These are phyloP conservation scores for Pseudopyricularia cyperi DNA, from an alignment of 2,329 filamentous ascomycete genomes.

Conservation along the genomic window DNA sequence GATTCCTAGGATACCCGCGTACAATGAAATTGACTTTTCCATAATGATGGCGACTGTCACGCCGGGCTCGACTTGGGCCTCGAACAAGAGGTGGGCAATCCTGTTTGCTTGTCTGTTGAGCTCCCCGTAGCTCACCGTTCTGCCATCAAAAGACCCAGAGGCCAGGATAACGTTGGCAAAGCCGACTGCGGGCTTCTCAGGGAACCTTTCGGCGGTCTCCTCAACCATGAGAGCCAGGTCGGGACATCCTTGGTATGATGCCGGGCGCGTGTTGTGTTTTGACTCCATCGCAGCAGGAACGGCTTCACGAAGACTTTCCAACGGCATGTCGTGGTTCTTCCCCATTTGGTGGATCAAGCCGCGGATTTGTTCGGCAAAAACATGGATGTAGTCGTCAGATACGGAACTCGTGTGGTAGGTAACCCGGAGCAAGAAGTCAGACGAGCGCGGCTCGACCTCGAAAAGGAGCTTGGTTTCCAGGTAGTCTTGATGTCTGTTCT, in stretches of 20 bases:
- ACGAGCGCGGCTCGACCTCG: constrained; percentile 54
- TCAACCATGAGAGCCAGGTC: constrained; percentile 44
- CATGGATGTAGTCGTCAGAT: constrained; percentile 36
- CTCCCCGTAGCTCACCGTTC: constrained; percentile 46
- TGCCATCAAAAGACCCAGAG: constrained; percentile 15
- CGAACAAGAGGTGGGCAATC: constrained; percentile 43
- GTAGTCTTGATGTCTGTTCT: constrained; percentile 52
- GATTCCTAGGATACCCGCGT: constrained; percentile 60
- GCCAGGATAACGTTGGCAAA: constrained; percentile 41
- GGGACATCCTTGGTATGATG: constrained; percentile 17
- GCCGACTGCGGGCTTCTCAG: constrained; percentile 47
- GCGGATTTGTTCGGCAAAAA: constrained; percentile 50
- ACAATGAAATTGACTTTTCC: constrained; percentile 63
- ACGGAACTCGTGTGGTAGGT: constrained; percentile 37
- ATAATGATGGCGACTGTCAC: constrained; percentile 60
- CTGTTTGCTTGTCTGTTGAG: constrained; percentile 52
- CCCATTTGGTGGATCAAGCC: constrained; percentile 11
- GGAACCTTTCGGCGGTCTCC: constrained; percentile 27
- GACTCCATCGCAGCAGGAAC: constrained; percentile 28
- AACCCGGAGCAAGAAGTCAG: constrained; percentile 26
- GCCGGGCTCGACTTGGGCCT: constrained; percentile 31
- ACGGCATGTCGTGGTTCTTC: constrained; percentile 11
- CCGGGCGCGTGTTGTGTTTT: constrained; percentile 28
- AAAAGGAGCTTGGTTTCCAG: constrained; percentile 66
- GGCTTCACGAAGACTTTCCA: constrained; percentile 11